These are phyloP conservation scores for Erythrobasidium hasegawianum DNA, from an alignment of 1,284 basidiomycete genomes.

Conservation along the genomic window DNA sequence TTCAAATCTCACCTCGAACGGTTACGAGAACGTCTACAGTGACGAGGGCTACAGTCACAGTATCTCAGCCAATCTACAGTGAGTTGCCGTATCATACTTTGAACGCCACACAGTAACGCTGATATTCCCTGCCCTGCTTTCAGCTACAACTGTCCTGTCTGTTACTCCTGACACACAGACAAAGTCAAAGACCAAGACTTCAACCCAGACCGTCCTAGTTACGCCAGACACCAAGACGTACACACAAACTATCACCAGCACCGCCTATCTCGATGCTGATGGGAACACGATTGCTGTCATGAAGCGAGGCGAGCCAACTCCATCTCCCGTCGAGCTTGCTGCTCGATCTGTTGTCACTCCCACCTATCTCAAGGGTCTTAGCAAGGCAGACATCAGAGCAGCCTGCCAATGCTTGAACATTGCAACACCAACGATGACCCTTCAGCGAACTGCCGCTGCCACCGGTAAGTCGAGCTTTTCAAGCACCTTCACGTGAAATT, in stretches of 20 bases:
- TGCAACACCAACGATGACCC: not conserved
- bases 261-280: conserved; percentile 4
- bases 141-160: not conserved
- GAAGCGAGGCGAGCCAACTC: conserved; percentile 4
- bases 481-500: no score
- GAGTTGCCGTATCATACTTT: not conserved
- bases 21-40: not conserved
- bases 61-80: not conserved
- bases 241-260: not conserved
- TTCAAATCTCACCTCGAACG: not conserved
- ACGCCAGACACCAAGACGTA: not conserved
- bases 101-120: no score
- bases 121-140: no score
- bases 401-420: conserved; percentile 3
- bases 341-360: conserved; percentile 1
- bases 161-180: not conserved
- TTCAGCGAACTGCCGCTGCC: not conserved
- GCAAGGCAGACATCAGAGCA: conserved; percentile 9
- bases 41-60: not conserved
- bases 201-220: not conserved
- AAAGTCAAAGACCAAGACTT: not conserved
- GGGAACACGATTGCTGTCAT: not conserved
- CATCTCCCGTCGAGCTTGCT: conserved; percentile 2
- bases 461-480: no score
- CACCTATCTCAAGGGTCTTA: not conserved